Base-by-base conservation (phyloP, 257 asterid species). In the Perilla frutescens region DNA sequence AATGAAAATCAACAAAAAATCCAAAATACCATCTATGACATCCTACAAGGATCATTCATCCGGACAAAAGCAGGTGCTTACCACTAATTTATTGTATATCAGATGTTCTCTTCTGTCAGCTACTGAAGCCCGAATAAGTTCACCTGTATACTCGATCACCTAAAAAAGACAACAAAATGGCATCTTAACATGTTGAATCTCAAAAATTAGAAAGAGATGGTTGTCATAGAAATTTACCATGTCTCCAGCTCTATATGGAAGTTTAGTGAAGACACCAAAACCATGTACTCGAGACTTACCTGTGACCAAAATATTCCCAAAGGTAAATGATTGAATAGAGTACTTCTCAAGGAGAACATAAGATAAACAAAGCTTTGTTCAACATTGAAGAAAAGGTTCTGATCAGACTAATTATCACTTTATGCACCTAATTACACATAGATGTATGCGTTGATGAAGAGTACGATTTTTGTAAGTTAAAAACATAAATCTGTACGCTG, bases 201-300 rank as follows among this genome's bases (percentile, higher is more conserved):
- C 47, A 72, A 63, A 77, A 8, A 31, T 62, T 65, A 44, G 51
- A 80, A 67, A 45, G 8, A 70, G 63, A 66, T 61, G 67, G 74
- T 49, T 49, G 70, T 72, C 55, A 76, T 61, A 72, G 72, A 49
- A 68, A 78, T 78, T 75, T 81, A 95, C 99, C 99, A 92, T 92
- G 87, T 95, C 99, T 75, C 99, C 99, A 0, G 99, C 99, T 81
- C 81, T 88, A 68, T 89, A 96, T 10, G 93, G 92, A 73, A 84
- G 83, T 81, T 85, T 90, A 41, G 99, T 79, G 75, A 95, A 90
- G 85, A 95, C 86, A 62, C 99, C 99, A 80, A 77, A 95, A 78
- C 97, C 99, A 85, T 95, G 99, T 83, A 95, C 89, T 58, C 96
- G 84, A 29, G 99, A 95, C 84, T 95, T 95, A 78, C 98, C 99